Percentiles rank a stretch among this genome's conserved stretches.
These are phyloP conservation scores for Melocanna baccifera DNA, from an alignment of 176 grass and related monocot genomes.

Conservation along the genomic window DNA sequence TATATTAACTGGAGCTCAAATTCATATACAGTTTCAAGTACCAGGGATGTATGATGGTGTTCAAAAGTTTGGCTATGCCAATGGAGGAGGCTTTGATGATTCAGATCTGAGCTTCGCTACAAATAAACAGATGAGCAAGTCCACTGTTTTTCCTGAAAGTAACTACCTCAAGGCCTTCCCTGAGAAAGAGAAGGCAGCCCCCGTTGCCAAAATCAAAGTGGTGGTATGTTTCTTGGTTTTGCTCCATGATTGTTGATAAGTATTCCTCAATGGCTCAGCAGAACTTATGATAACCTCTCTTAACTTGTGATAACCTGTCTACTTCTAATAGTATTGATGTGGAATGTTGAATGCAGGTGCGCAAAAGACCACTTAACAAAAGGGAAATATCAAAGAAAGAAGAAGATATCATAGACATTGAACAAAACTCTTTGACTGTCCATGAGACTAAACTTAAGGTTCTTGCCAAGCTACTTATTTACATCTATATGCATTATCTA, in stretches of 20 bases:
- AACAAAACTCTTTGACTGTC: conserved; percentile 68
- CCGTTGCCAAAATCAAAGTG: conserved; percentile 98
- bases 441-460: conserved; percentile 99
- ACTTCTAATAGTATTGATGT: conserved; percentile 8
- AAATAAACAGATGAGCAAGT: conserved; percentile 50
- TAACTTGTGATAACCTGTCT: background rate
- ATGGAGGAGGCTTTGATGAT: conserved; percentile 56
- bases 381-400: conserved; percentile 91
- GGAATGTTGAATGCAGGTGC: conserved; percentile 55
- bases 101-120: conserved; percentile 50
- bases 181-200: conserved; percentile 76
- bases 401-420: conserved; percentile 96
- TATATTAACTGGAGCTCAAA: conserved; percentile 7
- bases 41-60: conserved; percentile 63
- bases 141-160: conserved; percentile 54
- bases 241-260: background rate
- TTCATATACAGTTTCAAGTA: conserved; percentile 59
- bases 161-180: conserved; percentile 51
- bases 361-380: conserved; percentile 98
- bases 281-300: background rate
- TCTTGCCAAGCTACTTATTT: conserved; percentile 23
- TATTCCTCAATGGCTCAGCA: background rate
- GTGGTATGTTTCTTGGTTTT: conserved; percentile 67
- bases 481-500: conserved; percentile 12
- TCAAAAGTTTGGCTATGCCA: conserved; percentile 47